Conservation (phyloP, 176 grass and related monocot genomes). For the Avena insularis region DNA sequence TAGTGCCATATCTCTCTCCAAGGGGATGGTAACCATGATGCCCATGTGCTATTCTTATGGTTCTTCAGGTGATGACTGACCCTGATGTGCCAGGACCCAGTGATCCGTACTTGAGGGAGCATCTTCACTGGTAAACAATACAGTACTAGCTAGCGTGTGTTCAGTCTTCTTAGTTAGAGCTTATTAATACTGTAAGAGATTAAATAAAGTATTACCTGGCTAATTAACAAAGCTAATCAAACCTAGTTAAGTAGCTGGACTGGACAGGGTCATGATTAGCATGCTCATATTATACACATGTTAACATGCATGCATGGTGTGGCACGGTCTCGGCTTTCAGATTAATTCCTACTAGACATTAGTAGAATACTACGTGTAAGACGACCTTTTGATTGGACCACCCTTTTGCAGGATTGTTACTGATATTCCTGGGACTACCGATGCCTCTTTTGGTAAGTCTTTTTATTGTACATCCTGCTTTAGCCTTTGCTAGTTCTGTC, state of each 20-base stretch:
- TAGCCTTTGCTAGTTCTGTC: background rate
- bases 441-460: slow-evolving; percentile 14
- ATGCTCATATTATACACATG: background rate
- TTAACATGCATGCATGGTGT: background rate
- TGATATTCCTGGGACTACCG: slow-evolving; percentile 5
- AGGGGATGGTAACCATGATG: too few relatives aligned
- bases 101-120: slow-evolving; percentile 21
- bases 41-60: background rate
- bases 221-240: background rate
- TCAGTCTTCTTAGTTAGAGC: background rate
- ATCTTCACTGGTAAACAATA: slow-evolving; percentile 6
- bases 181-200: background rate
- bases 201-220: background rate
- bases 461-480: background rate
- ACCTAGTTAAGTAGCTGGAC: background rate
- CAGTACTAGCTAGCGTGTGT: background rate
- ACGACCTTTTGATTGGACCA: background rate
- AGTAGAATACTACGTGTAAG: background rate
- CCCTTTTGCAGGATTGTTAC: slow-evolving; percentile 16
- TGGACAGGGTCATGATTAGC: background rate
- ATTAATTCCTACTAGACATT: background rate
- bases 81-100: slow-evolving; percentile 20
- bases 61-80: slow-evolving; percentile 22
- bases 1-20: too few relatives aligned
- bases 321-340: background rate